phyloP scores from a whole-genome alignment of 495 filamentous ascomycete genomes.

The Trichocladium uniseriatum region DNA sequence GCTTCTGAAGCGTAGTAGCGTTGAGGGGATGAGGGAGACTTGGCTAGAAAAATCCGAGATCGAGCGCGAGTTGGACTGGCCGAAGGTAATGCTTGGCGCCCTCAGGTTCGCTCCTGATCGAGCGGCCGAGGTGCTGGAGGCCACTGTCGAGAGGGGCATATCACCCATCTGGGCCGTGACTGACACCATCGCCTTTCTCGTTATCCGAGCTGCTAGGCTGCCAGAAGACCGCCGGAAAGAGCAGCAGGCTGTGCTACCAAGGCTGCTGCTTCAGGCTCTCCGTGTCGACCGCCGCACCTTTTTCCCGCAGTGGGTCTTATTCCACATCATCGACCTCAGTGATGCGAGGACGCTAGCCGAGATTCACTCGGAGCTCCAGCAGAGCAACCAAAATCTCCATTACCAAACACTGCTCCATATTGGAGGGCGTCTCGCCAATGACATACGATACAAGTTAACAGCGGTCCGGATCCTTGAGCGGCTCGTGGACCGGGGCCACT shows the following conservation, averaged over 20 bases:
- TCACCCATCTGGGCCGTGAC: constrained; percentile 42
- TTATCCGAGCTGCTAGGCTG: constrained; percentile 1
- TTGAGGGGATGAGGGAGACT: constrained; percentile 30
- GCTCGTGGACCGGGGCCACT: constrained; percentile 11
- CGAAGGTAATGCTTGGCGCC: constrained; percentile 42
- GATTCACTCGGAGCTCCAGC: constrained; percentile 27
- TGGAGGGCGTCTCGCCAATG: constrained; percentile 24
- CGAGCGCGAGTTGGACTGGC: constrained; percentile 38
- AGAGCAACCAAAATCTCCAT: constrained; percentile 26
- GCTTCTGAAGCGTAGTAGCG: constrained; percentile 17
- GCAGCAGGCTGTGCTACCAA: neutral
- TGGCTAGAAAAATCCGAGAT: constrained; percentile 31
- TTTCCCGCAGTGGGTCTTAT: constrained; percentile 26
- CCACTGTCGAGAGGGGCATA: constrained; percentile 32
- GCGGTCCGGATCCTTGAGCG: constrained; percentile 23
- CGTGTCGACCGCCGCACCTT: constrained; percentile 7
- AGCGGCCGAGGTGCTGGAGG: constrained; percentile 41
- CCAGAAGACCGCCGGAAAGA: neutral
- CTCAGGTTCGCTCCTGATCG: constrained; percentile 37
- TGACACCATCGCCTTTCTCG: constrained; percentile 44
- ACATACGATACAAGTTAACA: constrained; percentile 12
- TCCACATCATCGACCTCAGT: constrained; percentile 11
- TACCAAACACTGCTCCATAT: constrained; percentile 37
- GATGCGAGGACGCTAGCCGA: constrained; percentile 11
- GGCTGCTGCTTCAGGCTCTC: constrained; percentile 10